These are phyloP conservation scores for Ogataea hybrid DNA, from an alignment of 1,139 yeast genomes.

Conservation along the genomic window DNA sequence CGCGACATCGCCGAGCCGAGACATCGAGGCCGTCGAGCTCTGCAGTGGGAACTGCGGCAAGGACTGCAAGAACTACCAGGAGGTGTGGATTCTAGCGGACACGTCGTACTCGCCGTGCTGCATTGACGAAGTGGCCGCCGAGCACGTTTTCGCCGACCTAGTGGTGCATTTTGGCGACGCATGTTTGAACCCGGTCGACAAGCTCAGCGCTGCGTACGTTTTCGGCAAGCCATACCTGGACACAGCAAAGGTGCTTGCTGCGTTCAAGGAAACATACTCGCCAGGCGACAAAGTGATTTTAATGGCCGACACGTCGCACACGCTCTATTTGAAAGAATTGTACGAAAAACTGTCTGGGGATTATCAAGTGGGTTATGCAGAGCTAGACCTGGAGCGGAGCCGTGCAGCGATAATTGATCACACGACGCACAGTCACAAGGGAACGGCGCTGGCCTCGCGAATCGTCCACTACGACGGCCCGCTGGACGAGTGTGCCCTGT, in stretches of 20 bases:
- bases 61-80: conserved; percentile 29
- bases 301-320: conserved; percentile 69
- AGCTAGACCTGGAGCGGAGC: conserved; percentile 38
- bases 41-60: conserved; percentile 29
- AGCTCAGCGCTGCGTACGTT: conserved; percentile 71
- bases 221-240: conserved; percentile 66
- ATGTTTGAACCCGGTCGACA: conserved; percentile 76
- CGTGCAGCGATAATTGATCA: conserved; percentile 26
- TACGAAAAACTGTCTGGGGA: conserved; percentile 35
- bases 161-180: conserved; percentile 96
- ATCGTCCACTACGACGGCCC: conserved; percentile 18
- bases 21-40: conserved; percentile 19
- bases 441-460: conserved; percentile 24
- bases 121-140: conserved; percentile 95
- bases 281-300: conserved; percentile 44
- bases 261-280: conserved; percentile 42
- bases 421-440: conserved; percentile 1
- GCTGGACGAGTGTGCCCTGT: conserved; percentile 44
- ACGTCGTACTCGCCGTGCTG: conserved; percentile 96
- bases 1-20: conserved; percentile 11
- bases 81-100: conserved; percentile 82
- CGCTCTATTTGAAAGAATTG: conserved; percentile 40
- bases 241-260: conserved; percentile 31
- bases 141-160: conserved; percentile 81
- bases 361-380: conserved; percentile 52